Conservation (phyloP, 1,139 yeast species). For the Waltiozyma sp. region DNA sequence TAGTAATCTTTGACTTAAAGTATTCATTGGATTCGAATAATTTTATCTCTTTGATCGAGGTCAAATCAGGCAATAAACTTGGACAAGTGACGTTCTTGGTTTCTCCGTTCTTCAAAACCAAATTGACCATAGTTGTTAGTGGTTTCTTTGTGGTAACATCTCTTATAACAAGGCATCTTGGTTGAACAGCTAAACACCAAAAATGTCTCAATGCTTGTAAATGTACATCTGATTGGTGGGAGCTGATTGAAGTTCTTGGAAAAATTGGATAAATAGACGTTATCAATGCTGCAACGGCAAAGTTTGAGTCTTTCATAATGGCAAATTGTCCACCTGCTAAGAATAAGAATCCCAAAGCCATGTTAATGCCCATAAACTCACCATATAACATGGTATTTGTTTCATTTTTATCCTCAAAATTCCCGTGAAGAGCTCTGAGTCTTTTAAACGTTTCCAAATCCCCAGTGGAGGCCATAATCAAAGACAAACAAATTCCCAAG, state of each 20-base stretch:
- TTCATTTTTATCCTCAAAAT: conserved; percentile 4
- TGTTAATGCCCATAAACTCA: conserved; percentile 65
- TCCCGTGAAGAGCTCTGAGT: conserved; percentile 52
- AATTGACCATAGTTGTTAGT: conserved; percentile 37
- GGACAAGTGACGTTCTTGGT: conserved; percentile 35
- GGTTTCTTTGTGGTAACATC: conserved; percentile 55
- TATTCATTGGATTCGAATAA: conserved; percentile 32
- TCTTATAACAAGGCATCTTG: conserved; percentile 66
- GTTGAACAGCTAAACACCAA: conserved; percentile 82
- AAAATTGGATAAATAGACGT: conserved; percentile 69
- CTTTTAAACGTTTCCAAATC: conserved; percentile 71
- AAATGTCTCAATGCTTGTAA: conserved; percentile 83
- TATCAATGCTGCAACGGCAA: conserved; percentile 65
- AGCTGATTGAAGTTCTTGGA: conserved; percentile 29
- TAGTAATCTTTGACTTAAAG: conserved; percentile 33
- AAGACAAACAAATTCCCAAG: conserved; percentile 51
- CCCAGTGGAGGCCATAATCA: conserved; percentile 88
- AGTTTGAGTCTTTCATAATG: conserved; percentile 43
- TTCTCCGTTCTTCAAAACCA: conserved; percentile 33
- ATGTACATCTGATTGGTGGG: conserved; percentile 43
- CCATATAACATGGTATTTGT: conserved; percentile 36
- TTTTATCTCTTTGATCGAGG: conserved; percentile 27
- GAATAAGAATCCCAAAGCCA: conserved; percentile 80
- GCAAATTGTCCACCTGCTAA: conserved; percentile 92
- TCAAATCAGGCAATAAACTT: conserved; percentile 54